These are phyloP conservation scores for Bacterosira constricta DNA, from an alignment of 108 stramenopile species.

Conservation along the genomic window DNA sequence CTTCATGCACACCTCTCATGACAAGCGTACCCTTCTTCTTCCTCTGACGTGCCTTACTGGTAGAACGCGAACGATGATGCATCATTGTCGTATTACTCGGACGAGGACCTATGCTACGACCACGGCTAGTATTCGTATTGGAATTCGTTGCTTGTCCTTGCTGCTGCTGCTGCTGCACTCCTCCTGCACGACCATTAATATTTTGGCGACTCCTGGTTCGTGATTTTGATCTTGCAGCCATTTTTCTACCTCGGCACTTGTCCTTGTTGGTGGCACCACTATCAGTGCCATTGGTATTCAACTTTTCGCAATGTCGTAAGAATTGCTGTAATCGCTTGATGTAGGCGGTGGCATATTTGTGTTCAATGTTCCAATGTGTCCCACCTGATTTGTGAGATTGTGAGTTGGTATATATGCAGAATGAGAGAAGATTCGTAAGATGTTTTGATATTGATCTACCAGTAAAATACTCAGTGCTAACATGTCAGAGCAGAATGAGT, in stretches of 20 bases:
- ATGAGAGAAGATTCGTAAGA: conserved; percentile 59
- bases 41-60: conserved; percentile 10
- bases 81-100: too few species aligned
- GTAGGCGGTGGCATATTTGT: conserved; percentile 47
- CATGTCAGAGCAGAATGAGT: too few species aligned
- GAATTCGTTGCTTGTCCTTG: not conserved
- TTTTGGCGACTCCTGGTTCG: too few species aligned
- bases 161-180: not conserved
- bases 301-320: conserved; percentile 40
- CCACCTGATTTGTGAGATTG: conserved; percentile 77
- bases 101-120: too few species aligned
- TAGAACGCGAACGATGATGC: too few species aligned
- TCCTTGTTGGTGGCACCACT: too few species aligned
- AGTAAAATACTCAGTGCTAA: too few species aligned
- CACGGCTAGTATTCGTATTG: not conserved
- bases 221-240: too few species aligned
- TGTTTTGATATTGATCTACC: too few species aligned
- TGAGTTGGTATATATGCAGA: conserved; percentile 61
- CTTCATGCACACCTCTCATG: not conserved
- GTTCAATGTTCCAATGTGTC: conserved; percentile 68
- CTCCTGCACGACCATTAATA: too few species aligned
- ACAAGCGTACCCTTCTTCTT: conserved; percentile 28
- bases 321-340: conserved; percentile 49
- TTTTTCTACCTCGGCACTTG: too few species aligned
- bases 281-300: conserved; percentile 14